A percentile compares a stretch with the other conserved stretches of the same genome.
Evolutionary conservation across 352 stramenopile species (phyloP).

Genomic region (Peronospora destructor): DNA sequence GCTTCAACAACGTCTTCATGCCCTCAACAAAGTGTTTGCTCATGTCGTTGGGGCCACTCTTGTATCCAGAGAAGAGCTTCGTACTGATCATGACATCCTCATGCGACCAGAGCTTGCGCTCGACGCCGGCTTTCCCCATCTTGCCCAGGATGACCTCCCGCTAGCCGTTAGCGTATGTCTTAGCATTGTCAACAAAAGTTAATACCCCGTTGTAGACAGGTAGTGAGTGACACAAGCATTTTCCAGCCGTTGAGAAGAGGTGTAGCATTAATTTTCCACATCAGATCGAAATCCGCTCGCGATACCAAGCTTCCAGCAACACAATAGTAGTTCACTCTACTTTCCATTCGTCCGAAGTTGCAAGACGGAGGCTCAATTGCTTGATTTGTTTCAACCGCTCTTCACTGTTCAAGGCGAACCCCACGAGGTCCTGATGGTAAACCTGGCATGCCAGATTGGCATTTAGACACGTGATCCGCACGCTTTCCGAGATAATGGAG

Average conservation of each 20-base stretch:
- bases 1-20: slow-evolving; percentile 49
- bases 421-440: slow-evolving; percentile 77
- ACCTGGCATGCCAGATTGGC: slow-evolving; percentile 78
- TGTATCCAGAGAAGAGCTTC: slow-evolving; percentile 56
- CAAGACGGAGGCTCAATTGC: slow-evolving; percentile 58
- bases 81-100: slow-evolving; percentile 68
- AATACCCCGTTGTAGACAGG: slow-evolving; percentile 18
- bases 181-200: slow-evolving; percentile 68
- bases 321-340: not conserved
- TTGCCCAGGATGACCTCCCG: slow-evolving; percentile 50
- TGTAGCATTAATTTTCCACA: no score
- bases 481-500: slow-evolving; percentile 51
- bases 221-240: no score
- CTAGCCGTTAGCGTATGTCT: slow-evolving; percentile 41
- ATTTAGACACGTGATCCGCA: slow-evolving; percentile 74
- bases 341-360: slow-evolving; percentile 50
- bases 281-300: no score
- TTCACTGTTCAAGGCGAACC: slow-evolving; percentile 73
- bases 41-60: slow-evolving; percentile 29
- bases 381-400: slow-evolving; percentile 86
- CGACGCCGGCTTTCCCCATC: slow-evolving; percentile 41
- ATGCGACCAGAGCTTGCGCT: slow-evolving; percentile 38
- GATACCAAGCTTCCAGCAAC: not conserved
- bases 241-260: no score
- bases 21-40: slow-evolving; percentile 54